phyloP scores from a whole-genome alignment of 352 stramenopile genomes.

The Pythium aristosporum region DNA sequence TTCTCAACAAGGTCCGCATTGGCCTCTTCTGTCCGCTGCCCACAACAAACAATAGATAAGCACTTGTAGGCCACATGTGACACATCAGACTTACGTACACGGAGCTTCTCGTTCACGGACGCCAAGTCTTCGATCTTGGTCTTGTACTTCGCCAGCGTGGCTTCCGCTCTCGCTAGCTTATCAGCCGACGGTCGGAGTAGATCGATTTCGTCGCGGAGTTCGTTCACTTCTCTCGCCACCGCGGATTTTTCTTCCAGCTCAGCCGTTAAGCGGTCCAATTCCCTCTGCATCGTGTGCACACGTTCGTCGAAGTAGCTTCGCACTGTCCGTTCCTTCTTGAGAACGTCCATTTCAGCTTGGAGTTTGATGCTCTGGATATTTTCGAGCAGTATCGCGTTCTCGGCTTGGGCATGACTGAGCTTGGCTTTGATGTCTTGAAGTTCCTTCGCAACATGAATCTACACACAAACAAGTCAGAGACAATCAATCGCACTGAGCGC shows the following conservation, averaged over 20 bases:
- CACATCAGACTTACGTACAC: slow-evolving; percentile 26
- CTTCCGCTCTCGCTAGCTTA: slow-evolving; percentile 49
- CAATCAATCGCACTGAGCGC: not conserved
- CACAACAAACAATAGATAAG: not conserved
- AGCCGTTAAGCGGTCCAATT: slow-evolving; percentile 32
- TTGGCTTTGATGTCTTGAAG: slow-evolving; percentile 28
- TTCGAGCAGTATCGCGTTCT: slow-evolving; percentile 35
- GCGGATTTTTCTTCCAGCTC: slow-evolving; percentile 37
- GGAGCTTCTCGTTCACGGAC: slow-evolving; percentile 50
- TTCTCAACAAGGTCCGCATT: slow-evolving; percentile 58
- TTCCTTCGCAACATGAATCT: slow-evolving; percentile 45
- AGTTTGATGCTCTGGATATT: slow-evolving; percentile 40
- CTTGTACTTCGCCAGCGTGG: slow-evolving; percentile 61
- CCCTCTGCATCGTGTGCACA: slow-evolving; percentile 42
- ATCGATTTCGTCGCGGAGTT: slow-evolving; percentile 66
- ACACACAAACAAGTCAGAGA: not conserved
- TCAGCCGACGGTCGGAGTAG: slow-evolving; percentile 52
- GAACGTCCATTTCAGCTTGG: slow-evolving; percentile 43
- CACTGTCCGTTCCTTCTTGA: slow-evolving; percentile 59
- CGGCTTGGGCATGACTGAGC: slow-evolving; percentile 24
- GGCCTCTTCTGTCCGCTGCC: slow-evolving; percentile 51
- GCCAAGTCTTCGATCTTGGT: slow-evolving; percentile 63
- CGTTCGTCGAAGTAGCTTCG: slow-evolving; percentile 52
- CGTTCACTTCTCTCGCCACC: slow-evolving; percentile 38
- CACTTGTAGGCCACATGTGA: not conserved